Conservation (phyloP, 805 yeast species). For the Blastobotrys chiropterorum region DNA sequence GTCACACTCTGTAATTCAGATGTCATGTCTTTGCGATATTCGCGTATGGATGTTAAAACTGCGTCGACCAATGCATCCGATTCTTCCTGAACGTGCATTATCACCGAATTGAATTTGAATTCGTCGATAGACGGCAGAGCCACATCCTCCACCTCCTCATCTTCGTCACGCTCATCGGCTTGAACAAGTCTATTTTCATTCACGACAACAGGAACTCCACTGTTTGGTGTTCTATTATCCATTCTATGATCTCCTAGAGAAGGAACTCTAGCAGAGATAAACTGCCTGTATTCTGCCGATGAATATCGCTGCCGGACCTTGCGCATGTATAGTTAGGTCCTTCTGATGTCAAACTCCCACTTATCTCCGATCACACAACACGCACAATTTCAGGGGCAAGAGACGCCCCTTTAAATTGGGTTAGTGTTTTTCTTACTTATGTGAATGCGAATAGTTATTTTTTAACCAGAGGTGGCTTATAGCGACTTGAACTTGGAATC, state of each 20-base stretch:
- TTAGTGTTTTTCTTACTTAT: no score
- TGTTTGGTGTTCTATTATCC: neutral
- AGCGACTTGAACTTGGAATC: no score
- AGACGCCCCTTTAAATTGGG: no score
- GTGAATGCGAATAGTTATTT: no score
- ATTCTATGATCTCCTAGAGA: neutral
- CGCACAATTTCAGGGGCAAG: neutral
- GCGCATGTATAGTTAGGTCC: neutral
- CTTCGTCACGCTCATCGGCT: neutral
- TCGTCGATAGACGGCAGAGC: slow-evolving; percentile 4
- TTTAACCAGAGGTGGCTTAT: no score
- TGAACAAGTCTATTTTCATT: neutral
- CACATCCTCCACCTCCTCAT: neutral
- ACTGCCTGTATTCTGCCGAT: neutral
- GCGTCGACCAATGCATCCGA: slow-evolving; percentile 9
- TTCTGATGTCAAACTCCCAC: neutral
- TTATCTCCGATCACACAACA: neutral
- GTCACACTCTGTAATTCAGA: slow-evolving; percentile 15
- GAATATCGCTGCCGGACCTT: neutral
- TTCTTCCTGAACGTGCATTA: slow-evolving; percentile 7
- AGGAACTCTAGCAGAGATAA: neutral
- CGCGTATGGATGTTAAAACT: slow-evolving; percentile 5
- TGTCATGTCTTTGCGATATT: slow-evolving; percentile 16
- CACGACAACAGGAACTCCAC: neutral
- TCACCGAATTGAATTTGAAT: slow-evolving; percentile 10